These are phyloP conservation scores for Cystobasidium pallidum DNA, from an alignment of 1,284 basidiomycete genomes.

Conservation along the genomic window DNA sequence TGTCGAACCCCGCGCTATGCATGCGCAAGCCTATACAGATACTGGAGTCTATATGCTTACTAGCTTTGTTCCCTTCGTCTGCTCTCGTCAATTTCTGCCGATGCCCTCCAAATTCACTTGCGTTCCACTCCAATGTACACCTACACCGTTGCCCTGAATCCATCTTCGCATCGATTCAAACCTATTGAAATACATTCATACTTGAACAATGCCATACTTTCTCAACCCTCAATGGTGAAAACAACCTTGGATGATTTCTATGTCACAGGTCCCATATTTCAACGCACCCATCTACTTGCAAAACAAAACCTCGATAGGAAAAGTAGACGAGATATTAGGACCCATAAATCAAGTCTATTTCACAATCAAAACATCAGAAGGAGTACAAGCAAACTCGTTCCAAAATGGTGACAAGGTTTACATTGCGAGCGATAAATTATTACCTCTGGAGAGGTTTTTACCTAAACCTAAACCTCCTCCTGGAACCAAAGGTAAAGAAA, in stretches of 20 bases:
- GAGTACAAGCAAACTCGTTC: constrained; percentile 94
- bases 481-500: constrained; percentile 68
- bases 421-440: constrained; percentile 91
- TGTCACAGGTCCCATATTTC: constrained; percentile 83
- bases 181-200: no score
- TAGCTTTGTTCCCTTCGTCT: no score
- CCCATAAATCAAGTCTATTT: constrained; percentile 99
- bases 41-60: background rate
- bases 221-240: no score
- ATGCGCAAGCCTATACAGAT: no score
- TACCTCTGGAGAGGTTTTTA: constrained; percentile 95
- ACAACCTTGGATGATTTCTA: no score
- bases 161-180: no score
- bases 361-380: constrained; percentile 94
- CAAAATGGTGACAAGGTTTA: constrained; percentile 98
- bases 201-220: no score
- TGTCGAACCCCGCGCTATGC: no score
- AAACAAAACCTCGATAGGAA: constrained; percentile 95
- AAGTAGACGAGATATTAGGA: constrained; percentile 93
- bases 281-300: constrained; percentile 98
- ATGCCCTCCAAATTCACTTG: background rate
- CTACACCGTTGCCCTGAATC: no score
- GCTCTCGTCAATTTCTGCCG: no score
- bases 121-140: background rate
- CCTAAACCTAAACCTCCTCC: constrained; percentile 85